A percentile compares a stretch with the other conserved stretches of the same genome.
These are phyloP conservation scores for Vigna unguiculata DNA, from an alignment of 306 rosid species.

Conservation along the genomic window DNA sequence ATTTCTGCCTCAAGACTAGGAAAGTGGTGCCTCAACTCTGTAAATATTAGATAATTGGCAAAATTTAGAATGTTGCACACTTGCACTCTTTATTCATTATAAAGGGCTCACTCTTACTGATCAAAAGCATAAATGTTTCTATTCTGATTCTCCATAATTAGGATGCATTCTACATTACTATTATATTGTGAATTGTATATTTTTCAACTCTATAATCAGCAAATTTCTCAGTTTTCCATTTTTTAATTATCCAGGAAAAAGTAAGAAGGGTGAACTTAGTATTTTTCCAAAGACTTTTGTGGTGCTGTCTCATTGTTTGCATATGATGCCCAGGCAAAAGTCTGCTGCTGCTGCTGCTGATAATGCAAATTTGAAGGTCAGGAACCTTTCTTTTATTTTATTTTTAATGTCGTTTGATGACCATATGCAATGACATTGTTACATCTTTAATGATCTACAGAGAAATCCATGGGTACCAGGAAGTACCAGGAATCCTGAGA, in stretches of 20 bases:
- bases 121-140: constrained; percentile 1
- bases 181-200: not conserved
- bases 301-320: constrained; percentile 79
- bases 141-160: not conserved
- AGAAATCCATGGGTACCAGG: constrained; percentile 77
- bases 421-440: constrained; percentile 20
- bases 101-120: constrained; percentile 4
- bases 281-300: constrained; percentile 73
- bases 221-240: constrained; percentile 16
- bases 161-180: not conserved
- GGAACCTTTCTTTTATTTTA: constrained; percentile 18
- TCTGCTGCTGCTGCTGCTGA: constrained; percentile 63
- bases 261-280: constrained; percentile 89
- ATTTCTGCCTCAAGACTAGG: not conserved
- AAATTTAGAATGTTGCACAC: not conserved
- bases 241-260: constrained; percentile 78
- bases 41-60: not conserved
- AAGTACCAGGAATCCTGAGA: constrained; percentile 77
- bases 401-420: constrained; percentile 26
- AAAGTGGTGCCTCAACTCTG: not conserved
- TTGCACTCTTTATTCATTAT: not conserved
- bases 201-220: not conserved
- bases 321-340: constrained; percentile 89
- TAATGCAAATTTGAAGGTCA: constrained; percentile 65
- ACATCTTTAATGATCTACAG: constrained; percentile 49